Base-by-base conservation (phyloP, 2,329 filamentous ascomycete genomes). In the Colletotrichum sansevieriae region DNA sequence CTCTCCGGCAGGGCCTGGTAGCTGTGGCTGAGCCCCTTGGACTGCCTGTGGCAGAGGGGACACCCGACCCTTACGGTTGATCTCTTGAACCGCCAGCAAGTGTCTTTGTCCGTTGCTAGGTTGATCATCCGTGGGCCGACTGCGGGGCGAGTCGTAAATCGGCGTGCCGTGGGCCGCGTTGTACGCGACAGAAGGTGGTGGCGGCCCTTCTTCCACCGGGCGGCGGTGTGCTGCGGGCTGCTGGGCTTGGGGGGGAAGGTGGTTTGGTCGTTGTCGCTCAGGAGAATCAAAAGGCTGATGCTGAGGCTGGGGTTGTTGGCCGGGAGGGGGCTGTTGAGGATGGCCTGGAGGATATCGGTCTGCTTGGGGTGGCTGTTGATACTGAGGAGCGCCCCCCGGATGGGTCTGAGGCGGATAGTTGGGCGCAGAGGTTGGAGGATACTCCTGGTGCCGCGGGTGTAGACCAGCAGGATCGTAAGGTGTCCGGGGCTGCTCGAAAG, bases 31-130 rank as follows among this genome's bases (percentile, higher is more conserved):
- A 1, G 93, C 95, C 22, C 95, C 95, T 76, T 98, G 95, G 1
- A 98, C 95, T 22, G 95, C 95, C 78, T 98, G 95, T 1, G 95
- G 95, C 15, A 98, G 83, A 2, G 95, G 95, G 9, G 95, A 98
- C 44, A 94, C 86, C 56, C 95, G 90, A 2, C 95, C 95, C 72
- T 91, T 92, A 61, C 93, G 90, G 75, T 94, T 94, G 68, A 91
- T 90, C 65, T 93, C 91, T 73, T 97, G 93, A 11, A 97, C 86
- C 3, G 89, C 90, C n/a, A 97, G 83, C 49, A 97, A 84, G 43
- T 88, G 90, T 70, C 92, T 85, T 68, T 85, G 89, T 55, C 87
- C 87, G 9, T 80, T 81, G 60, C 87, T 85, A 43, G 87, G 84
- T 57, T 88, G 85, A 63, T 86, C 87, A 59, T 86, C 88, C 71